phyloP scores from a whole-genome alignment of 2,329 filamentous ascomycete genomes.

The Claviceps maximensis region DNA sequence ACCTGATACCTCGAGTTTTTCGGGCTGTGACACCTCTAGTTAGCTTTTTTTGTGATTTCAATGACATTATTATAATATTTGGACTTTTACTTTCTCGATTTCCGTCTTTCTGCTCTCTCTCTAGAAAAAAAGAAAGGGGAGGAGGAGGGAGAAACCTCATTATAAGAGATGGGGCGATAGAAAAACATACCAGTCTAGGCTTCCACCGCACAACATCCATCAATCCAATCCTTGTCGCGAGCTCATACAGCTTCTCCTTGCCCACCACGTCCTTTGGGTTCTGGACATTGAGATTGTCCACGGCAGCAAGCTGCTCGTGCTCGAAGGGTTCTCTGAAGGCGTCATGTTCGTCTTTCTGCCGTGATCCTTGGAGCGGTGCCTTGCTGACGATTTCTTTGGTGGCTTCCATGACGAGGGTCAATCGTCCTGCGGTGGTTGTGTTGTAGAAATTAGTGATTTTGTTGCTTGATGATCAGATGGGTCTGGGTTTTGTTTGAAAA shows the following conservation, averaged over 20 bases:
- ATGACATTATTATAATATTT: no score
- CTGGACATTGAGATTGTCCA: slow-evolving; percentile 54
- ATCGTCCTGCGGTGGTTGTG: slow-evolving; percentile 20
- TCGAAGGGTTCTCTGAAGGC: slow-evolving; percentile 51
- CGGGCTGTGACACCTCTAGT: slow-evolving; percentile 28
- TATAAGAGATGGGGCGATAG: no score
- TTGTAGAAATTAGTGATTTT: no score
- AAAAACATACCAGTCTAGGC: slow-evolving; percentile 56
- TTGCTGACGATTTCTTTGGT: slow-evolving; percentile 25
- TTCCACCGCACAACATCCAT: slow-evolving; percentile 74
- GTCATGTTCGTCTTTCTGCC: slow-evolving; percentile 25
- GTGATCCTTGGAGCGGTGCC: slow-evolving; percentile 14
- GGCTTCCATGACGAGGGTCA: slow-evolving; percentile 25
- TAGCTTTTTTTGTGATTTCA: neutral
- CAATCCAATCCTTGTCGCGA: slow-evolving; percentile 61
- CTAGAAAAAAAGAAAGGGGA: no score
- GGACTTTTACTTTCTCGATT: neutral
- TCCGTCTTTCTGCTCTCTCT: neutral
- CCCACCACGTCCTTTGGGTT: slow-evolving; percentile 50
- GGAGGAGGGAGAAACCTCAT: no score
- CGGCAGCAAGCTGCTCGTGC: slow-evolving; percentile 56
- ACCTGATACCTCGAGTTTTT: slow-evolving; percentile 61
- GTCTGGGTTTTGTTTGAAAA: no score
- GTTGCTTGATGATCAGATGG: no score
- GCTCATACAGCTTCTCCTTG: slow-evolving; percentile 48